Conservation (phyloP, 768 basidiomycete genomes). For the Podaxis pistillaris region DNA sequence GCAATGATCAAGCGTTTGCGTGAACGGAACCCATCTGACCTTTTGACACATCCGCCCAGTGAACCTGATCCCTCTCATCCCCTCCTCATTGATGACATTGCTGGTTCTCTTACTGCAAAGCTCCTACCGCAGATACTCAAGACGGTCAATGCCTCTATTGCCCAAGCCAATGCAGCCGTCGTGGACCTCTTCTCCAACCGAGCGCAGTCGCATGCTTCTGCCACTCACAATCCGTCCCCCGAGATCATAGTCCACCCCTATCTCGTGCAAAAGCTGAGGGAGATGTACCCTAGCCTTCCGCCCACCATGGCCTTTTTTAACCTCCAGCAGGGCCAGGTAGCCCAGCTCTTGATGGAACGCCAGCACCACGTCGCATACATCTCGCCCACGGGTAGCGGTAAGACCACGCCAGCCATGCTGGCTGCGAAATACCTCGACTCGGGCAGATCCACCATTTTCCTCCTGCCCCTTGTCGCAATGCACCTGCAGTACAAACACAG, state of each 20-base stretch:
- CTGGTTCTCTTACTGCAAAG: no score
- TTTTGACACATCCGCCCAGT: not conserved
- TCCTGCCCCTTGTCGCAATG: conserved; percentile 19
- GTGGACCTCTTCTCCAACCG: no score
- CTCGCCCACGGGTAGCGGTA: conserved; percentile 17
- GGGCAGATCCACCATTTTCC: conserved; percentile 14
- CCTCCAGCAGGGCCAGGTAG: no score
- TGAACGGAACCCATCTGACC: not conserved
- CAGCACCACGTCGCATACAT: not conserved
- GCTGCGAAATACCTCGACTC: conserved; percentile 14
- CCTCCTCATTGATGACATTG: not conserved
- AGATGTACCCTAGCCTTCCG: no score
- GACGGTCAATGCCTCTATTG: no score
- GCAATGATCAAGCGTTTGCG: not conserved
- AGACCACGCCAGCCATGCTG: conserved; percentile 16
- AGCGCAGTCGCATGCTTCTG: no score
- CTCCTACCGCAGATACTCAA: no score
- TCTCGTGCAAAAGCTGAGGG: no score
- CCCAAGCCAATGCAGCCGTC: no score
- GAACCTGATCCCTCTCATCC: not conserved
- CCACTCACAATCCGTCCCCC: no score
- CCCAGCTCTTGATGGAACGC: not conserved
- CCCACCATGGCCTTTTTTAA: no score
- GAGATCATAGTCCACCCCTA: no score
- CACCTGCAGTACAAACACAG: conserved; percentile 16